Evolutionary conservation across 306 rosid species (phyloP).

Genomic region (Acmispon strigosus): DNA sequence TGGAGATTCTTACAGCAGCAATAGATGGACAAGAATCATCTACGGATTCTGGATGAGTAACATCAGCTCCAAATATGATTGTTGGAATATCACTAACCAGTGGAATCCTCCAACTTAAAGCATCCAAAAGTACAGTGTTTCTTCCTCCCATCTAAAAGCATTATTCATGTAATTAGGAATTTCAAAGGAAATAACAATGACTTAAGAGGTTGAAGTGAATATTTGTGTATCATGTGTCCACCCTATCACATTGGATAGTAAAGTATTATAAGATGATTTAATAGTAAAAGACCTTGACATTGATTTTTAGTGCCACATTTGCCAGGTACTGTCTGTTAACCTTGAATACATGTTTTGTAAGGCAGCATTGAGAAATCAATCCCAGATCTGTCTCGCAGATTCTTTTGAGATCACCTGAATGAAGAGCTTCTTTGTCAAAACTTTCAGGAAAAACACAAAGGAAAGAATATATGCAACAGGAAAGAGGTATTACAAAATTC

Average conservation of each 20-base stretch:
- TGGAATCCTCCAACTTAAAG: slow-evolving; percentile 55
- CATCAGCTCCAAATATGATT: slow-evolving; percentile 42
- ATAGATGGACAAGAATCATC: slow-evolving; percentile 70
- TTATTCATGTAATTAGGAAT: neutral
- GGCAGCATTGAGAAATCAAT: slow-evolving; percentile 69
- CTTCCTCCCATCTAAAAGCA: slow-evolving; percentile 54
- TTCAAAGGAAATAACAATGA: neutral
- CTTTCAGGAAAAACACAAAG: neutral
- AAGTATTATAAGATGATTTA: neutral
- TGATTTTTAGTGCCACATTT: slow-evolving; percentile 54
- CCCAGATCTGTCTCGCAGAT: slow-evolving; percentile 71
- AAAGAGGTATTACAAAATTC: neutral
- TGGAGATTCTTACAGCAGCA: slow-evolving; percentile 50
- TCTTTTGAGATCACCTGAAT: slow-evolving; percentile 63
- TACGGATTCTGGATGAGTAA: slow-evolving; percentile 65
- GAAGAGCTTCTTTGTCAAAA: neutral
- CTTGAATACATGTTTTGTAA: slow-evolving; percentile 61
- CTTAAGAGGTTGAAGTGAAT: neutral
- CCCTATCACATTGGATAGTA: neutral
- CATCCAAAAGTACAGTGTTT: slow-evolving; percentile 65
- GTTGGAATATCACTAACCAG: slow-evolving; percentile 73
- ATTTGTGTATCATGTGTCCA: slow-evolving; percentile 1
- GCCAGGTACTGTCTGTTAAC: slow-evolving; percentile 50
- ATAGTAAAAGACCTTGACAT: slow-evolving; percentile 44
- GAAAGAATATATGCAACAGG: neutral